phyloP scores from a whole-genome alignment of 2,329 filamentous ascomycete species.

The Lecanosticta acicola region DNA sequence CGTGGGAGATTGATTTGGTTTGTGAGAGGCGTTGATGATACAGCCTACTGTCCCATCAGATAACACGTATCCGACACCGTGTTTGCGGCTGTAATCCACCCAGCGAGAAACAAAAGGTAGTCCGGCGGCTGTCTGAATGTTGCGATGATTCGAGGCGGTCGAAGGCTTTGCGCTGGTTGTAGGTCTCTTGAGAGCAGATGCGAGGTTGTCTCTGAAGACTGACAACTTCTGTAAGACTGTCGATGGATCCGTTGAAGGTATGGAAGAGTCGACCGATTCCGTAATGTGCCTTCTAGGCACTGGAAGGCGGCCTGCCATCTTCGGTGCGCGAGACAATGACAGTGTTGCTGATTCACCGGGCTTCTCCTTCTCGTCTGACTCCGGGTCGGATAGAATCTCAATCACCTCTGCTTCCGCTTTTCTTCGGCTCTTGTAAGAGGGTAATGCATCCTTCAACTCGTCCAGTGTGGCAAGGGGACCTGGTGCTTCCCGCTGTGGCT shows the following conservation, averaged over 20 bases:
- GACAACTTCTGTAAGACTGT: conserved; percentile 42
- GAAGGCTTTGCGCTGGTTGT: conserved; percentile 31
- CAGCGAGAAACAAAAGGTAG: conserved; percentile 63
- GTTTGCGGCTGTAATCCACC: conserved; percentile 86
- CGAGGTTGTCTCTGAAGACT: conserved; percentile 43
- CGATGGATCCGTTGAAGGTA: conserved; percentile 40
- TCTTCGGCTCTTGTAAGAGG: conserved; percentile 17
- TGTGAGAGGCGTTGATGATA: conserved; percentile 44
- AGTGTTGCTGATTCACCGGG: conserved; percentile 14
- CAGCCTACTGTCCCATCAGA: conserved; percentile 77
- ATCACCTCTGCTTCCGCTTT: conserved; percentile 29
- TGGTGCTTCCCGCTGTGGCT: conserved; percentile 20
- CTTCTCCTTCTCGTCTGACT: conserved; percentile 24
- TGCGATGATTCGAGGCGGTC: conserved; percentile 19
- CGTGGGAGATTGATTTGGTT: conserved; percentile 26
- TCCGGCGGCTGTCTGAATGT: conserved; percentile 32
- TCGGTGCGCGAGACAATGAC: conserved; percentile 26
- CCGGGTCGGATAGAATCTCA: conserved; percentile 33
- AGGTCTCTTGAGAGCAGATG: conserved; percentile 38
- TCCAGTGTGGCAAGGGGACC: conserved; percentile 30
- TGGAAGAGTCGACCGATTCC: conserved; percentile 16
- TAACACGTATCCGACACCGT: conserved; percentile 76
- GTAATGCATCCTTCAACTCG: conserved; percentile 28
- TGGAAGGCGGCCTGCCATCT: conserved; percentile 27
- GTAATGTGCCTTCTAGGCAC: conserved; percentile 13